phyloP scores from a whole-genome alignment of 345 rosid species.

The Acer campestre region DNA sequence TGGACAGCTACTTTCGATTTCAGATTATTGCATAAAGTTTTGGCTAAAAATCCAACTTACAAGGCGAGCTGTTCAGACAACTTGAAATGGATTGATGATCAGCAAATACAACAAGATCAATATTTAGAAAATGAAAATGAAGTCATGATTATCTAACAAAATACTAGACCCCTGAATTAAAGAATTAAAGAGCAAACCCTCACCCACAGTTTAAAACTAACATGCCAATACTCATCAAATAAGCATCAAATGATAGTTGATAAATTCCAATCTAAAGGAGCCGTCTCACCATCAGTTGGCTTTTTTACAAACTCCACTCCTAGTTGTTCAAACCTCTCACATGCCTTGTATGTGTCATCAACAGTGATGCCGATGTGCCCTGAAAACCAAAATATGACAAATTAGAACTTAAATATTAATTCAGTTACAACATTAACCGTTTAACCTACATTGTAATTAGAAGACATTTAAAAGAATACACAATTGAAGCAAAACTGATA shows the following conservation, averaged over 20 bases:
- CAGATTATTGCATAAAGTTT: neutral
- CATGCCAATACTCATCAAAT: neutral
- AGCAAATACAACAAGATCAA: neutral
- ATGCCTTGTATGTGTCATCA: constrained; percentile 90
- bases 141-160: constrained; percentile 2
- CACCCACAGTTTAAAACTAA: neutral
- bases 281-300: constrained; percentile 64
- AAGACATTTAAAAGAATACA: neutral
- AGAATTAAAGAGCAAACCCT: too few species aligned
- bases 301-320: constrained; percentile 96
- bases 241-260: neutral
- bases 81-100: neutral
- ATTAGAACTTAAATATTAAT: neutral
- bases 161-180: neutral
- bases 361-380: constrained; percentile 97
- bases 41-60: too few species aligned
- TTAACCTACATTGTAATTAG: neutral
- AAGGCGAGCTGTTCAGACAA: neutral
- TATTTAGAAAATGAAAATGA: neutral
- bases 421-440: neutral
- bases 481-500: neutral
- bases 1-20: neutral
- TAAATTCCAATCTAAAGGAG: constrained; percentile 3
- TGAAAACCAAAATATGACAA: constrained; percentile 27
- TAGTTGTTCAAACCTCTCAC: constrained; percentile 81